Percentiles rank a stretch among this genome's conserved stretches.
These are phyloP conservation scores for Cutaneotrichosporon arboriforme DNA, from an alignment of 1,284 basidiomycete genomes.

Conservation along the genomic window DNA sequence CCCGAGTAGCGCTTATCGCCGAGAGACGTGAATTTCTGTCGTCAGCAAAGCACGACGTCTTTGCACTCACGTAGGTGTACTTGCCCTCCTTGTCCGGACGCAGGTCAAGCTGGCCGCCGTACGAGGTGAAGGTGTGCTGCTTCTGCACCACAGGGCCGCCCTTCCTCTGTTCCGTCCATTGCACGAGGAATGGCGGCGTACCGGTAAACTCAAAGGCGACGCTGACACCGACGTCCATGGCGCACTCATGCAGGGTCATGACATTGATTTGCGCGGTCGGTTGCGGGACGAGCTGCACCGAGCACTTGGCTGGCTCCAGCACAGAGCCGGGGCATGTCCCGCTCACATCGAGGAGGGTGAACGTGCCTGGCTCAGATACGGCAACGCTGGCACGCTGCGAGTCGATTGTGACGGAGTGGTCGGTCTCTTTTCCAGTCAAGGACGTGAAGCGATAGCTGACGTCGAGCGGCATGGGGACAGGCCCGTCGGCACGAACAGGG, in stretches of 20 bases:
- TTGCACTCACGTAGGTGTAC: slow-evolving; percentile 61
- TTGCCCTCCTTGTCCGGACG: slow-evolving; percentile 77
- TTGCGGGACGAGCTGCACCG: slow-evolving; percentile 65
- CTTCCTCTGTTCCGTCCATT: slow-evolving; percentile 70
- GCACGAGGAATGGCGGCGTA: slow-evolving; percentile 79
- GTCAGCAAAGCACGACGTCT: neutral
- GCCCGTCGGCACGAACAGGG: slow-evolving; percentile 24
- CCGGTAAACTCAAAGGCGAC: slow-evolving; percentile 82
- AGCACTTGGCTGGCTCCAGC: slow-evolving; percentile 70
- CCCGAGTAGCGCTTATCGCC: slow-evolving; percentile 80
- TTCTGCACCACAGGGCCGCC: slow-evolving; percentile 58
- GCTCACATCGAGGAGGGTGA: slow-evolving; percentile 64
- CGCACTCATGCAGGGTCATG: slow-evolving; percentile 87
- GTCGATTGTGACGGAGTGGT: slow-evolving; percentile 55
- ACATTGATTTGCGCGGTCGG: slow-evolving; percentile 80
- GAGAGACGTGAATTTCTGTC: slow-evolving; percentile 58
- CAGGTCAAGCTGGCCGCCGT: slow-evolving; percentile 76
- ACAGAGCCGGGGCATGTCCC: slow-evolving; percentile 77
- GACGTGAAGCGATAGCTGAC: slow-evolving; percentile 26
- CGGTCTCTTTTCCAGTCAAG: slow-evolving; percentile 12
- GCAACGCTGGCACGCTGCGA: slow-evolving; percentile 53
- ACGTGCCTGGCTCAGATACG: slow-evolving; percentile 70
- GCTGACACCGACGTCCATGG: slow-evolving; percentile 86
- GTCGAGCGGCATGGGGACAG: slow-evolving; percentile 17
- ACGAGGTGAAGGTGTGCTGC: slow-evolving; percentile 57